Base-by-base conservation (phyloP, 192 early-diverging fungal genomes). In the Coemansia biformis region DNA sequence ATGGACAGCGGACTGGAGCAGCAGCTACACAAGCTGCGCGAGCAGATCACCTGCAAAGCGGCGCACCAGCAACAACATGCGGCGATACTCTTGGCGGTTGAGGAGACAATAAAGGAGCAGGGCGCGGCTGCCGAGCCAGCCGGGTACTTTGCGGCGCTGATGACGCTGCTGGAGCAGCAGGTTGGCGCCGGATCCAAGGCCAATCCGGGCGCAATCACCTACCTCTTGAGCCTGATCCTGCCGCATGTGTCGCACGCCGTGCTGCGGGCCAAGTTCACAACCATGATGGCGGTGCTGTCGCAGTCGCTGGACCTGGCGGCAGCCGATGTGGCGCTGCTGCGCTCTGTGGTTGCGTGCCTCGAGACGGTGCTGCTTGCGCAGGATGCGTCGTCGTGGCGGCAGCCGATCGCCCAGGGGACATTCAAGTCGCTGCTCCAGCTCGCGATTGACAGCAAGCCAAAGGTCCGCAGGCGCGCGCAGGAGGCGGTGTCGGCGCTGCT, bases 71-170 rank as follows among this genome's bases (percentile, higher is more conserved):
- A 86, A 62, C 80, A 87, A 79, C 81, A 85, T 54, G 81, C 76
- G 36, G 80, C 79, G 16, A 85, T 81, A 43, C 59, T 87, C 41
- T 43, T 83, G 42, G 86, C 86, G 43, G 79, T 85, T 23, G 86
- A 88, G 41, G 82, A 90, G 65, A 88, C 88, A 19, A 81, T 97
- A 50, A 64, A 61, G 17, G 93, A 97, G 59, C 84, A 91, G 57
- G 59, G 75, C 30, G 78, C 77, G 13, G 48, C 75, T 23, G 71
- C 81, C 26, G 80, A 78, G 26, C 86, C 93, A 5, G 78, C 87
- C 21, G 86, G 89, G 18, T 97, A 97, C 65, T 95, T 95, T 83
- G 89, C 84, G 13, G 84, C 88, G 18, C 71, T 97, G 45, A 66
- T 84, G 59, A 84, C 82, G n/a, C 73, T 89, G 15, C 51, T 87